Evolutionary conservation across 306 rosid species (phyloP).

Genomic region (Alnus glutinosa): DNA sequence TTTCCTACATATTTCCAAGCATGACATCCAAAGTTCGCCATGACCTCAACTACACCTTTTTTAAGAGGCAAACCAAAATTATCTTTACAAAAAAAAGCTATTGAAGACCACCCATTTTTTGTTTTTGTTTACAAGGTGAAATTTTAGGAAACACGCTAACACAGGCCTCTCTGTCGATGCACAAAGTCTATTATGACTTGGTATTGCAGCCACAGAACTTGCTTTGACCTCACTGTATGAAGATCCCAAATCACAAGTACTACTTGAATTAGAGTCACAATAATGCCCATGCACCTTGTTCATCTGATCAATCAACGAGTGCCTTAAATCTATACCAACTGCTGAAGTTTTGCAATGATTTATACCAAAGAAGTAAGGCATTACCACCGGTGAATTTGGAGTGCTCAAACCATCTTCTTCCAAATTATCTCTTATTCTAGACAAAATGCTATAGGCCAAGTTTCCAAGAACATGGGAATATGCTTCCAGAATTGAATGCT

Average conservation of each 20-base stretch:
- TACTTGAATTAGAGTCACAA: conserved; percentile 38
- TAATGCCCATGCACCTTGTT: conserved; percentile 33
- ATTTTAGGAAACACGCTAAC: conserved; percentile 44
- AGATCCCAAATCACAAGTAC: conserved; percentile 37
- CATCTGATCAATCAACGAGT: conserved; percentile 44
- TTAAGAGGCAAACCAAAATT: too few species aligned
- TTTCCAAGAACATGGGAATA: conserved; percentile 45
- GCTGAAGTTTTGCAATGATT: conserved; percentile 37
- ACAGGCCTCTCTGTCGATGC: conserved; percentile 67
- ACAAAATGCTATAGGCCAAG: conserved; percentile 72
- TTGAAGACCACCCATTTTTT: conserved; percentile 14
- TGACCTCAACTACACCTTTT: too few species aligned
- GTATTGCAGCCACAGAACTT: conserved; percentile 36
- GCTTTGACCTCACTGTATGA: conserved; percentile 26
- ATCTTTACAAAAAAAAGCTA: too few species aligned
- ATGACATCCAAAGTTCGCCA: too few species aligned
- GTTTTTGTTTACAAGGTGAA: conserved; percentile 34
- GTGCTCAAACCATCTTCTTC: conserved; percentile 70
- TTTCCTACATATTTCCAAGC: too few species aligned
- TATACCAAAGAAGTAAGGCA: conserved; percentile 42
- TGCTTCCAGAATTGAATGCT: too few species aligned
- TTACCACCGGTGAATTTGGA: conserved; percentile 47
- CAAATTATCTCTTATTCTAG: conserved; percentile 73
- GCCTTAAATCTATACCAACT: conserved; percentile 42
- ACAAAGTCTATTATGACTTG: conserved; percentile 51